These are phyloP conservation scores for Glebionis coronaria DNA, from an alignment of 129 eudicot species.

Conservation along the genomic window DNA sequence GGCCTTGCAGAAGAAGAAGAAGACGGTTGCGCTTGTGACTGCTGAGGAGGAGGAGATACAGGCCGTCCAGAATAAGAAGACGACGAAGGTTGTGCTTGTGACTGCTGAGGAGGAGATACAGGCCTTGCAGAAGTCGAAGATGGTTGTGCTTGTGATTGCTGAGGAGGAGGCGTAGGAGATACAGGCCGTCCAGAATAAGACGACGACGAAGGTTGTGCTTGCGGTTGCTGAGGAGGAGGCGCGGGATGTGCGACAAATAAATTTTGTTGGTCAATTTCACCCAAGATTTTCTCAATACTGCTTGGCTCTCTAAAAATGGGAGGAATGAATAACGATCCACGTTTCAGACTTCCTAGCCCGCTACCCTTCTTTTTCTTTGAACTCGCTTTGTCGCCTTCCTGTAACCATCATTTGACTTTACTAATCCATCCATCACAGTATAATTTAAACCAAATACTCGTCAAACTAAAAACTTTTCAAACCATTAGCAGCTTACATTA, in stretches of 20 bases:
- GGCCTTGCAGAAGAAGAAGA: conserved; percentile 13
- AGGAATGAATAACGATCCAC: conserved; percentile 55
- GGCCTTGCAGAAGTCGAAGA: conserved; percentile 24
- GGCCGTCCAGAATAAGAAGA: conserved; percentile 14
- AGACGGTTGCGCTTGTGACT: neutral
- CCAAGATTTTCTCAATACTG: conserved; percentile 90
- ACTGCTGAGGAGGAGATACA: neutral
- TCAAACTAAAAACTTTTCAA: neutral
- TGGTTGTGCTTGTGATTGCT: conserved; percentile 16
- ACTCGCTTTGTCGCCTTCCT: conserved; percentile 52
- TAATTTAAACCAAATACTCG: neutral
- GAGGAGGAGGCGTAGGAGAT: conserved; percentile 4
- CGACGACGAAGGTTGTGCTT: neutral
- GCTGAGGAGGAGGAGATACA: neutral
- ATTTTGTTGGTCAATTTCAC: conserved; percentile 62
- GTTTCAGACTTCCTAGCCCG: conserved; percentile 37
- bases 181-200: too few relatives aligned
- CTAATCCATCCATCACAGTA: neutral
- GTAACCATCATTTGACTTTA: conserved; percentile 3
- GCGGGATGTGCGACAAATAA: conserved; percentile 27
- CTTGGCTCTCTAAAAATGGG: conserved; percentile 85
- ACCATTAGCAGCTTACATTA: neutral
- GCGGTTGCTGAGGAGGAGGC: conserved; percentile 12
- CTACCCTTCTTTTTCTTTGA: conserved; percentile 48
- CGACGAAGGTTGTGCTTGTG: neutral